Evolutionary conservation across 2,329 filamentous ascomycete genomes (phyloP), one percentile per base, ranked within the genome.

Genomic region (Teratosphaeria epicoccoides): DNA sequence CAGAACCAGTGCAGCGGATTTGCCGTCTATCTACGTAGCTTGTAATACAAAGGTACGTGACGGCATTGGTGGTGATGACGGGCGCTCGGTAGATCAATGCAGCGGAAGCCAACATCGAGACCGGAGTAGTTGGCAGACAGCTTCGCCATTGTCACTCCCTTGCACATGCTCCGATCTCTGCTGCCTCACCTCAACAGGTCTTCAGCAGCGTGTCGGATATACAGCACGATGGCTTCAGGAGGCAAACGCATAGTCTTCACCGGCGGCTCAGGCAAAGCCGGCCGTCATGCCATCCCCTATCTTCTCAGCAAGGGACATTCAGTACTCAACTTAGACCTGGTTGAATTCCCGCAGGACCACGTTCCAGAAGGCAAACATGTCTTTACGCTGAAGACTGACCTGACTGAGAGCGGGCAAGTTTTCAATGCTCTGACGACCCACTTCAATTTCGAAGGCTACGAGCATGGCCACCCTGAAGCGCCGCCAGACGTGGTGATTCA

Each of bases 401-500:
- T 81, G 43, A 78, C 77, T 7, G 70, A 79, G 57, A 71, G 67
- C 43, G 77, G 77, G 22, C 76, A 80, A 61, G 76, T 78, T 51
- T 80, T 76, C 69, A 78, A 76, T 52, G 77, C 77, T 4, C 61
- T 80, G 10, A 76, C 73, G 11, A 77, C 75, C 0, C 78, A 83
- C 58, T 82, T 80, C 66, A 69, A 75, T 59, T 74, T 79, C 58
- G 62, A 63, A 11, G 74, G 73, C 49, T 77, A 76, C 59, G 71
- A 71, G 24, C 68, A 70, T n/a, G 65, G 69, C 48, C 52, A 69
- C 44, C 65, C 68, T 3, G 73, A 71, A 17, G 61, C 65, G 0
- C 69, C 71, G 0, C 80, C 81, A 0, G 79, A 83, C 59, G 80
- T 76, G 0, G 76, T 84, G 49, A 80, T 84, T 48, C 81, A 84